These are phyloP conservation scores for Syzygium oleosum DNA, from an alignment of 345 rosid species.

Conservation along the genomic window DNA sequence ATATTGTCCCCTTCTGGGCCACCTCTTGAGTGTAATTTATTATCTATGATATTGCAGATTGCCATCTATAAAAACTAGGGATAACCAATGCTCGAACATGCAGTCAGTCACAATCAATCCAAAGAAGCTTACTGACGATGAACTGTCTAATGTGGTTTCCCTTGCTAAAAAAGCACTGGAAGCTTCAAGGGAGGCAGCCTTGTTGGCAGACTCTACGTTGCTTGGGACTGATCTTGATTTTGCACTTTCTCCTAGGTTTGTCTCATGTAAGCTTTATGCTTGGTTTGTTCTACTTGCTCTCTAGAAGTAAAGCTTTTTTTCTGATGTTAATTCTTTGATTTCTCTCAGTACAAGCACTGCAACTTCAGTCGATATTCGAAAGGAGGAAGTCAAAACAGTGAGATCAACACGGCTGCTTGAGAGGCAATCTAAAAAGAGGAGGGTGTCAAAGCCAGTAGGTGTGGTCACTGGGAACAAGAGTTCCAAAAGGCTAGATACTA, in stretches of 20 bases:
- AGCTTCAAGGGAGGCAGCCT: constrained; percentile 64
- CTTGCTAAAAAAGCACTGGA: constrained; percentile 69
- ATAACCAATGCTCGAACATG: constrained; percentile 16
- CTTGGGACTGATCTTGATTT: constrained; percentile 17
- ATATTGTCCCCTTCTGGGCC: background rate
- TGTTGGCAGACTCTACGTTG: constrained; percentile 23
- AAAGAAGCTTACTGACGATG: constrained; percentile 13
- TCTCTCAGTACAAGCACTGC: constrained; percentile 18
- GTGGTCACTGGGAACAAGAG: constrained; percentile 20
- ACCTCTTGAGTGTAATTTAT: background rate
- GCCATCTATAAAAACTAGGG: constrained; percentile 22
- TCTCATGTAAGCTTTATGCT: constrained; percentile 5
- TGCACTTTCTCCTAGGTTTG: constrained; percentile 47
- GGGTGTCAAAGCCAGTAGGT: constrained; percentile 27
- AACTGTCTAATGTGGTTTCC: constrained; percentile 30
- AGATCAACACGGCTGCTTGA: constrained; percentile 52
- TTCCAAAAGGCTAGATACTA: constrained; percentile 23
- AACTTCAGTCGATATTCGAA: constrained; percentile 25
- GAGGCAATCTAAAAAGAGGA: constrained; percentile 54
- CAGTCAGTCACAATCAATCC: constrained; percentile 15
- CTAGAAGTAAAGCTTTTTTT: background rate
- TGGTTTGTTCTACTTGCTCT: background rate
- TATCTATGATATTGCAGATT: constrained; percentile 25
- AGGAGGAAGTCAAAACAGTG: constrained; percentile 33
- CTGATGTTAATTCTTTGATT: constrained; percentile 16